These are phyloP conservation scores for Linnemannia hyalina DNA, from an alignment of 192 early-diverging fungal genomes.

Conservation along the genomic window DNA sequence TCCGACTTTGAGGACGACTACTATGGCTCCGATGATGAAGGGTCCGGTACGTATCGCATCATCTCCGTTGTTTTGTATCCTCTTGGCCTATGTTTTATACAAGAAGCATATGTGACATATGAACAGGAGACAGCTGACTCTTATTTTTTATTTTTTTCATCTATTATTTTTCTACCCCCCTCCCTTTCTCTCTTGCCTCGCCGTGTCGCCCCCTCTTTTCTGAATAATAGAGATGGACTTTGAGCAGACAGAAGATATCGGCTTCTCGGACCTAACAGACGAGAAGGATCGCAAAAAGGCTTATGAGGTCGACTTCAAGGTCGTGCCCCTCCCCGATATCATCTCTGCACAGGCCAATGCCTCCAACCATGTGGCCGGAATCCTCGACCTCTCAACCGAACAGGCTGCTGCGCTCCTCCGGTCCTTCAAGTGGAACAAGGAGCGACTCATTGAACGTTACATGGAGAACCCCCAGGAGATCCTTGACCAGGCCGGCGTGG, in stretches of 20 bases:
- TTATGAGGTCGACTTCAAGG: slow-evolving; percentile 81
- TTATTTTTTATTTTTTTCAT: background rate
- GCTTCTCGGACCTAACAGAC: slow-evolving; percentile 66
- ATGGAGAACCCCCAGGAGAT: slow-evolving; percentile 77
- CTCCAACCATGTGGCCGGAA: slow-evolving; percentile 75
- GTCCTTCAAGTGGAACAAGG: slow-evolving; percentile 87
- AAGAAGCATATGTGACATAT: background rate
- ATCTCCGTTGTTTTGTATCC: background rate
- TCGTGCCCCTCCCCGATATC: slow-evolving; percentile 71
- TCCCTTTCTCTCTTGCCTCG: background rate
- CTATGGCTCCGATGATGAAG: slow-evolving; percentile 26
- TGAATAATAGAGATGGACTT: slow-evolving; percentile 50
- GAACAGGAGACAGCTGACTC: slow-evolving; percentile 7
- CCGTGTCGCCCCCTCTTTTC: background rate
- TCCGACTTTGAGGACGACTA: slow-evolving; percentile 33
- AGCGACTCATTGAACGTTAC: slow-evolving; percentile 80
- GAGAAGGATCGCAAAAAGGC: slow-evolving; percentile 68
- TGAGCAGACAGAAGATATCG: slow-evolving; percentile 64
- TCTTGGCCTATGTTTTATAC: background rate
- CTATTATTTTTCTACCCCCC: background rate
- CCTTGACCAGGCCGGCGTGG: slow-evolving; percentile 74
- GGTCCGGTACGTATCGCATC: slow-evolving; percentile 23
- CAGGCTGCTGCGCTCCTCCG: slow-evolving; percentile 84
- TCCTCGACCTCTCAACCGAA: slow-evolving; percentile 75
- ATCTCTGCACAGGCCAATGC: slow-evolving; percentile 70